Base-by-base conservation (phyloP, 2,329 filamentous ascomycete genomes). In the Penicillium psychrosexuale region DNA sequence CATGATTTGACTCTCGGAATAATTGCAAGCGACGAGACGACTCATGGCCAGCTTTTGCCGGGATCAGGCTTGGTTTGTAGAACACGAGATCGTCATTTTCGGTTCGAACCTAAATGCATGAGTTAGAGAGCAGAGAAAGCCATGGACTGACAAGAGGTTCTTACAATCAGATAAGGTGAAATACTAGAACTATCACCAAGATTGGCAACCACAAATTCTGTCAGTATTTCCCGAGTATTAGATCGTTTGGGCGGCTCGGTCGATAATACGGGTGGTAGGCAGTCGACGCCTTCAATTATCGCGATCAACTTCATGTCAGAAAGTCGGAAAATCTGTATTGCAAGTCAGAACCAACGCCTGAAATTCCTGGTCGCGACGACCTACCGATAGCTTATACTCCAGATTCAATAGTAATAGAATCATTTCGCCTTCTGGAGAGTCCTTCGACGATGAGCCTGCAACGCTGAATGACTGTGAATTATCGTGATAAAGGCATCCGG, bases 401-500 rank as follows among this genome's bases (percentile, higher is more conserved):
- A 83, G 80, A 59, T 84, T 91, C 30, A 97, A 79, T 33, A 97
- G 71, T 64, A 95, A 95, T 72, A 92, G 83, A 54, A 91, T 77
- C 8, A 88, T 80, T 58, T 82, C 84, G 9, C 81, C 77, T 22
- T 71, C 62, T 42, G 59, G 45, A 27, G 61, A 50, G 48, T 61
- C 42, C 34, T 64, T 37, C 47, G 64, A 30, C 19, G 34, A 51
- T 50, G 61, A 53, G 34, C 53, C 53, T 69, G 64, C 5, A 62
- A 57, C 66, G 49, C 79, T 69, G 71, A 90, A 85, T 58, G 83
- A 66, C 6, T 83, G 81, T 15, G 75, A 73, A 2, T 74, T 78
- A 63, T 92, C 89, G n/a, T 81, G 79, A 69, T 96, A 97, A 0
- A 97, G 74, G 64, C 89, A 95, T 9, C 90, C 92, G 3, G 90